phyloP scores from a whole-genome alignment of 306 rosid species.

The Purshia tridentata region DNA sequence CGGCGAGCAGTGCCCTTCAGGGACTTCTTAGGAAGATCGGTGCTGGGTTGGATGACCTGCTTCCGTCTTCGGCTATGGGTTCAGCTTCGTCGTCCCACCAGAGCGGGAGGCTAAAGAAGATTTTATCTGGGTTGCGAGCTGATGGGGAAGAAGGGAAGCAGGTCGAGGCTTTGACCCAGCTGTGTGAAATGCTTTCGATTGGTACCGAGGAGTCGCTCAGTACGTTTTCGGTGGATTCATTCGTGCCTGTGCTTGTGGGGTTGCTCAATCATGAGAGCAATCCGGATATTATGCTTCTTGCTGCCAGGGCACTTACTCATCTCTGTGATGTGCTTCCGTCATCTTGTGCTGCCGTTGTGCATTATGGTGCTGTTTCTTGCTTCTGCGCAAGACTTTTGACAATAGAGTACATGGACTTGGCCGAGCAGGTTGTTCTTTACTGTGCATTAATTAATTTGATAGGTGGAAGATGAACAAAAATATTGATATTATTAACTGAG shows the following conservation, averaged over 20 bases:
- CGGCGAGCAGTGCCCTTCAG: constrained; percentile 97
- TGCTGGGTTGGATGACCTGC: constrained; percentile 92
- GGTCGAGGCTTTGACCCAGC: constrained; percentile 94
- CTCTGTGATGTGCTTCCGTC: constrained; percentile 94
- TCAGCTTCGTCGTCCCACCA: constrained; percentile 81
- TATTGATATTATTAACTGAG: background rate
- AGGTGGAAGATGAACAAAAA: background rate
- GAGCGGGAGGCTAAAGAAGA: constrained; percentile 89
- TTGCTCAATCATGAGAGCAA: constrained; percentile 93
- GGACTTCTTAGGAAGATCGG: constrained; percentile 93
- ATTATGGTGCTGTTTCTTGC: constrained; percentile 90
- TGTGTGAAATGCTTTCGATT: constrained; percentile 93
- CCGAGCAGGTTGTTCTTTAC: constrained; percentile 80
- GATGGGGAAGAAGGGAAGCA: constrained; percentile 96
- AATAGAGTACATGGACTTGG: constrained; percentile 97
- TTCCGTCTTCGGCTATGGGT: constrained; percentile 77
- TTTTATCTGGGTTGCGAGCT: constrained; percentile 75
- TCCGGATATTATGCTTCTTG: constrained; percentile 98
- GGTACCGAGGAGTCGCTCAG: constrained; percentile 96
- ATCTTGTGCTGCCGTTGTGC: constrained; percentile 96
- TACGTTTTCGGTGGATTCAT: constrained; percentile 89
- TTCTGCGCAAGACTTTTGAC: constrained; percentile 95
- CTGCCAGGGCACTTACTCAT: constrained; percentile 96
- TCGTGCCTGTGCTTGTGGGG: constrained; percentile 94
- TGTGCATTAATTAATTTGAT: constrained; percentile 12